Evolutionary conservation across 2,329 filamentous ascomycete species (phyloP).

Genomic region (Stagonosporopsis cucurbitacearum): DNA sequence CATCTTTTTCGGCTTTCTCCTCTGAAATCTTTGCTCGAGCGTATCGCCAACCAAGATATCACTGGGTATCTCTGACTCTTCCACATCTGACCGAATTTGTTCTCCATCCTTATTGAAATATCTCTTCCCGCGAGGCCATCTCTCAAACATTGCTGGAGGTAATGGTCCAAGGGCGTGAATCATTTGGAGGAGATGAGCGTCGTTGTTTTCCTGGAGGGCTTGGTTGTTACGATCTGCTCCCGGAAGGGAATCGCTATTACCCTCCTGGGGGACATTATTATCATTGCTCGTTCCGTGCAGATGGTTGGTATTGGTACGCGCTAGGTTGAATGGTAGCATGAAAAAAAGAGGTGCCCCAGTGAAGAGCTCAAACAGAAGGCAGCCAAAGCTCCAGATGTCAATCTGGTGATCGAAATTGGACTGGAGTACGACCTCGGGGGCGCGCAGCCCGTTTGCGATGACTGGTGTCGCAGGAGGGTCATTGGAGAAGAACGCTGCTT

Average conservation of each 20-base stretch:
- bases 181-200: slow-evolving; percentile 15
- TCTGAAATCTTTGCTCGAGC: slow-evolving; percentile 15
- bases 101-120: slow-evolving; percentile 16
- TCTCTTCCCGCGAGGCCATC: slow-evolving; percentile 16
- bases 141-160: slow-evolving; percentile 15
- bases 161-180: slow-evolving; percentile 14
- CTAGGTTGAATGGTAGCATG: slow-evolving; percentile 13
- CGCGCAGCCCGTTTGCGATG: slow-evolving; percentile 10
- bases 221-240: slow-evolving; percentile 14
- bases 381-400: slow-evolving; percentile 6
- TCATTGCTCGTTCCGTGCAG: slow-evolving; percentile 16
- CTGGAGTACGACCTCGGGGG: slow-evolving; percentile 6
- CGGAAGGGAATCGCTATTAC: slow-evolving; percentile 12
- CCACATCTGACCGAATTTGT: slow-evolving; percentile 17
- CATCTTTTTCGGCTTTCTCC: slow-evolving; percentile 13
- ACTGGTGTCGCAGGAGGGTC: slow-evolving; percentile 7
- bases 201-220: slow-evolving; percentile 13
- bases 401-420: slow-evolving; percentile 3
- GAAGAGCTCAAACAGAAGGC: slow-evolving; percentile 4
- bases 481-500: slow-evolving; percentile 12
- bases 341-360: slow-evolving; percentile 12
- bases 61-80: slow-evolving; percentile 15
- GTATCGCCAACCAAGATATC: slow-evolving; percentile 14
- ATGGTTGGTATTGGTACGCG: slow-evolving; percentile 13
- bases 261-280: slow-evolving; percentile 13